Conservation (phyloP, 345 rosid species). For the Salix koriyanagi region DNA sequence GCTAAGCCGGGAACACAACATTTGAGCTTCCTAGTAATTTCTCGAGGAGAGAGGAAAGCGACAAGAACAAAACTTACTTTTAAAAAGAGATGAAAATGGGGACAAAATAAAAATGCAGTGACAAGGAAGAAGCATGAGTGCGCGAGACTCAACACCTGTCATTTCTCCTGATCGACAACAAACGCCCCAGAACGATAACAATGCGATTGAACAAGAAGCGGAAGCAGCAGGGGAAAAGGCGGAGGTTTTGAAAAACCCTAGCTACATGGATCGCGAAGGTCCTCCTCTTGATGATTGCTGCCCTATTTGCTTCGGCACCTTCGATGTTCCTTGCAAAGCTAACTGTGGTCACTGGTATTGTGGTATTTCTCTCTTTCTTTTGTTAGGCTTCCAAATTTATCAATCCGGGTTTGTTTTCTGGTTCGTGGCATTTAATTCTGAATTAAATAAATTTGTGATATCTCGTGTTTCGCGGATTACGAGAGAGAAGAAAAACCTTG, state of each 20-base stretch:
- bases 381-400: too few species aligned
- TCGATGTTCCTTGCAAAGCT: conserved; percentile 62
- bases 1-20: background rate
- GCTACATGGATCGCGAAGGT: background rate
- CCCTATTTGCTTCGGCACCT: conserved; percentile 73
- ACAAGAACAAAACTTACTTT: background rate
- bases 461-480: too few species aligned
- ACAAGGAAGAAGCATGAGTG: background rate
- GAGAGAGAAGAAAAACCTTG: too few species aligned
- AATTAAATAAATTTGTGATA: too few species aligned
- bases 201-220: background rate
- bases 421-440: too few species aligned
- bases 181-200: background rate
- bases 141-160: background rate
- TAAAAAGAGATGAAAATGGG: background rate
- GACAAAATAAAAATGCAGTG: background rate
- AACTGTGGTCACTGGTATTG: conserved; percentile 94
- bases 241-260: conserved; percentile 23
- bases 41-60: background rate
- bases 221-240: conserved; percentile 8
- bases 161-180: background rate
- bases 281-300: conserved; percentile 83
- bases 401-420: too few species aligned
- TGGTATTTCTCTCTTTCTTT: conserved; percentile 33
- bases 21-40: background rate